Percentiles rank a stretch among this genome's conserved stretches.
Evolutionary conservation across 129 eudicot species (phyloP).

Genomic region (Rutidosis leptorrhynchoides): DNA sequence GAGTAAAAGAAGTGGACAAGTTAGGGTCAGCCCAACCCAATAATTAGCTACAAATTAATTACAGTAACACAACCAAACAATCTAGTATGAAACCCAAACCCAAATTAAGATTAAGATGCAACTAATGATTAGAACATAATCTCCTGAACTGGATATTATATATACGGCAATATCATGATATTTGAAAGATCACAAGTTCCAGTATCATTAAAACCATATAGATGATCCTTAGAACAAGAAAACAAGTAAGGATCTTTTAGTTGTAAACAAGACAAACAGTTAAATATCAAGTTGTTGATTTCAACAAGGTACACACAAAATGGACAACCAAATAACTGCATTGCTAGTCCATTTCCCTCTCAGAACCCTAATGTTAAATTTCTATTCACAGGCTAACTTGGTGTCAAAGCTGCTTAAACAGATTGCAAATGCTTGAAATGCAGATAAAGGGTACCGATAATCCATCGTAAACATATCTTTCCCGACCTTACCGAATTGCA

Average conservation of each 20-base stretch:
- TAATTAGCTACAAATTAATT: neutral
- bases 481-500: conserved; percentile 74
- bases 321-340: conserved; percentile 25
- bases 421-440: conserved; percentile 80
- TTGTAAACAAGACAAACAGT: conserved; percentile 27
- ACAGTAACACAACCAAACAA: neutral
- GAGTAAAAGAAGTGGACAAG: neutral
- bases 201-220: neutral
- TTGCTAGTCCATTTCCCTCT: conserved; percentile 21
- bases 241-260: conserved; percentile 19
- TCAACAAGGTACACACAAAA: conserved; percentile 34
- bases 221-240: neutral
- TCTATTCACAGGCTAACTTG: conserved; percentile 81
- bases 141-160: neutral
- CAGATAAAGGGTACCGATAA: conserved; percentile 70
- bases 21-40: neutral
- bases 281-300: conserved; percentile 26
- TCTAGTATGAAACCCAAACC: neutral
- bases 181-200: neutral
- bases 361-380: conserved; percentile 28
- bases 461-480: conserved; percentile 80
- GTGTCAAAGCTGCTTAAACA: conserved; percentile 91
- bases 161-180: neutral
- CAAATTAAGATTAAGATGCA: neutral
- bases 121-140: too few relatives aligned